Conservation (phyloP, 768 basidiomycete species). For the Kwoniella pini region DNA sequence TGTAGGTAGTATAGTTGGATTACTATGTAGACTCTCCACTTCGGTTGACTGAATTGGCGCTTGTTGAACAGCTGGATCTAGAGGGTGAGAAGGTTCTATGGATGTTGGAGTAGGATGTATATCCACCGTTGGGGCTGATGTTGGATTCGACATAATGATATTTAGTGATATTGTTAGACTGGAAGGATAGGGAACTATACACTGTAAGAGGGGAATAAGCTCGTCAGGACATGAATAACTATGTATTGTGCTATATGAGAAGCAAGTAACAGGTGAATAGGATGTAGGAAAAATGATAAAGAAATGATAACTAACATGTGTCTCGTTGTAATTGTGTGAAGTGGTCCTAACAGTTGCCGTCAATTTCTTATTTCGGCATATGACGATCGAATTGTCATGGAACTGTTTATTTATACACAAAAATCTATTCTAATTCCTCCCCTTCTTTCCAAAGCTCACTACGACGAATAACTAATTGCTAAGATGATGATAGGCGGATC, state of each 20-base stretch:
- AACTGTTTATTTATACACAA: not conserved
- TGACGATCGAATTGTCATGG: not conserved
- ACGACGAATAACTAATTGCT: too few relatives aligned
- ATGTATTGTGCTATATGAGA: too few relatives aligned
- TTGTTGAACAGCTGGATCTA: not conserved
- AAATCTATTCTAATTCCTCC: too few relatives aligned
- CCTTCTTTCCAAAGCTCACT: too few relatives aligned
- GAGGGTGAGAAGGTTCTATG: not conserved
- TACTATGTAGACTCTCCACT: not conserved
- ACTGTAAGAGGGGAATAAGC: not conserved
- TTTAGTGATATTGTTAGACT: not conserved
- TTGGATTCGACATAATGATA: not conserved
- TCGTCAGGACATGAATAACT: too few relatives aligned
- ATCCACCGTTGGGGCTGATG: not conserved
- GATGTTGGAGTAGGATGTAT: not conserved
- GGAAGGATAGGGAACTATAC: not conserved
- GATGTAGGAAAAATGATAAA: too few relatives aligned
- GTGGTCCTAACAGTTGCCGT: not conserved
- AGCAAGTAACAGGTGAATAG: too few relatives aligned
- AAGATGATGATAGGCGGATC: too few relatives aligned
- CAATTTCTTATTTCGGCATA: not conserved
- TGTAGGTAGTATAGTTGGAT: constrained; percentile 1
- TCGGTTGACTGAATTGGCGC: not conserved
- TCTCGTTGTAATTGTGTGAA: not conserved
- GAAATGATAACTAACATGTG: not conserved